Conservation (phyloP, 2,329 filamentous ascomycete species). For the Aspergillus arachidicola region DNA sequence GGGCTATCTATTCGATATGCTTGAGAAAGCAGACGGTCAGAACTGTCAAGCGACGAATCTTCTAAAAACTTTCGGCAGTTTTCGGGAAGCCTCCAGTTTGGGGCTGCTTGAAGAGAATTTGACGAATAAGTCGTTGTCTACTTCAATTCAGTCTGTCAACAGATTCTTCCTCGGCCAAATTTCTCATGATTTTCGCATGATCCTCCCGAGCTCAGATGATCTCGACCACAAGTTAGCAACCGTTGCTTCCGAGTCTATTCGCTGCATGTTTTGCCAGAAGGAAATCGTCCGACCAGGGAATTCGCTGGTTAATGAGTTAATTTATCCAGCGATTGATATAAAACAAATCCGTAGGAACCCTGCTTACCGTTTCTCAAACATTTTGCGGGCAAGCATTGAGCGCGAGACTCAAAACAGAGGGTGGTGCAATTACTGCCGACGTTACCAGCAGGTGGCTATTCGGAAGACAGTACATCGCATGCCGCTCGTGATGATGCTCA, state of each 20-base stretch:
- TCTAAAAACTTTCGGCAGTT: conserved; percentile 82
- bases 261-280: conserved; percentile 83
- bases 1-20: conserved; percentile 95
- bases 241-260: conserved; percentile 59
- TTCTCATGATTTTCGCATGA: conserved; percentile 71
- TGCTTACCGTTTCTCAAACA: conserved; percentile 73
- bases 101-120: conserved; percentile 84
- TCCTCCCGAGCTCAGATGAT: conserved; percentile 61
- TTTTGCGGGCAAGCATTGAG: conserved; percentile 91
- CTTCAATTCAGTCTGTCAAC: conserved; percentile 83
- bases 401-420: conserved; percentile 84
- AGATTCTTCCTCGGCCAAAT: conserved; percentile 85
- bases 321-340: conserved; percentile 68
- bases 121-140: conserved; percentile 70
- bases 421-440: conserved; percentile 89
- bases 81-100: conserved; percentile 74
- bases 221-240: conserved; percentile 68
- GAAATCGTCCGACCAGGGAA: conserved; percentile 80
- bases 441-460: conserved; percentile 85
- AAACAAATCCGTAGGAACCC: conserved; percentile 54
- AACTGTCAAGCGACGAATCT: conserved; percentile 97
- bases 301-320: conserved; percentile 80
- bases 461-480: conserved; percentile 81
- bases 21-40: conserved; percentile 90
- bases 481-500: conserved; percentile 85